Conservation (phyloP, 345 rosid species). For the Erysimum cheiranthoides region DNA sequence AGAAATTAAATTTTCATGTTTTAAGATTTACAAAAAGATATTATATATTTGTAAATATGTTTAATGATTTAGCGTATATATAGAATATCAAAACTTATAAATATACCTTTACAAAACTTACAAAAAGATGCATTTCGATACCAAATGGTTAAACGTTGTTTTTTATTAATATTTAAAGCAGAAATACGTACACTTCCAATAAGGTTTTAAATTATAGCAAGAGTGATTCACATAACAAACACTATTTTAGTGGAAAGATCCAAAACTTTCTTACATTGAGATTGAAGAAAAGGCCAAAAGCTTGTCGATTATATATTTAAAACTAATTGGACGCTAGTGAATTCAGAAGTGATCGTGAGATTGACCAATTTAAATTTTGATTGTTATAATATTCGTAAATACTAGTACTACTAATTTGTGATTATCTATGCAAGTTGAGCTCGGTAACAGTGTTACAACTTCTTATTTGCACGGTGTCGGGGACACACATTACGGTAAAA, state of each 20-base stretch:
- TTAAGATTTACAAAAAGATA: background rate
- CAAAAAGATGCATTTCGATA: too few relatives aligned
- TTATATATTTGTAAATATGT: background rate
- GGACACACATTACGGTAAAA: slow-evolving; percentile 47
- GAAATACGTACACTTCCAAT: slow-evolving; percentile 1
- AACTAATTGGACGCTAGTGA: slow-evolving; percentile 46
- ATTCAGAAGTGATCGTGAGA: slow-evolving; percentile 24
- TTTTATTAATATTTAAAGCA: background rate
- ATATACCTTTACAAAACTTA: too few relatives aligned
- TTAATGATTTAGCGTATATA: background rate
- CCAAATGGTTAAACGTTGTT: background rate
- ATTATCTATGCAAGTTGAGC: slow-evolving; percentile 33
- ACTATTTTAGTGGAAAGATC: slow-evolving; percentile 39
- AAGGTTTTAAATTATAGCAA: background rate
- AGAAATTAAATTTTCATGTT: background rate
- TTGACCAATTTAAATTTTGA: slow-evolving; percentile 45
- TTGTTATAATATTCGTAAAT: slow-evolving; percentile 20
- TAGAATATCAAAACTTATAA: too few relatives aligned
- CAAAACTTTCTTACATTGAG: slow-evolving; percentile 46
- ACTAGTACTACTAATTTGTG: slow-evolving; percentile 5
- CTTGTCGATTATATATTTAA: slow-evolving; percentile 38
- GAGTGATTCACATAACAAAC: slow-evolving; percentile 22
- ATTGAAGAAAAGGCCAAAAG: slow-evolving; percentile 47
- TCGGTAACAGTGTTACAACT: slow-evolving; percentile 44
- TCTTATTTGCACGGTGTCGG: slow-evolving; percentile 52